phyloP scores from a whole-genome alignment of 2,329 filamentous ascomycete species.

The Rugonectria rugulosa region DNA sequence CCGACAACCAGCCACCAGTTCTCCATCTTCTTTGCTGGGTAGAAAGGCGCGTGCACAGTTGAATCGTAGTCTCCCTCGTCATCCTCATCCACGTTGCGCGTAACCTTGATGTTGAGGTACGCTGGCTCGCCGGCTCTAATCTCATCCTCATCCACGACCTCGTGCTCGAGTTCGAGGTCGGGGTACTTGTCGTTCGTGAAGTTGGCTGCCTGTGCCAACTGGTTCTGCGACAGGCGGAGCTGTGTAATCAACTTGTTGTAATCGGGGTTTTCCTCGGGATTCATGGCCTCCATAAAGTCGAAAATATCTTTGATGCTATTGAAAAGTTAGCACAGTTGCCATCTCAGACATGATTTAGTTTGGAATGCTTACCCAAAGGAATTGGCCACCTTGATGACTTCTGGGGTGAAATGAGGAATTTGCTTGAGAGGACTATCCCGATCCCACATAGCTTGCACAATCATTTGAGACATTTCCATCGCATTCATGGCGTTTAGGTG shows the following conservation, averaged over 20 bases:
- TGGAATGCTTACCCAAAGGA: constrained; percentile 70
- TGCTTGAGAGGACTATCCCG: constrained; percentile 96
- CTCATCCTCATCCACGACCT: constrained; percentile 81
- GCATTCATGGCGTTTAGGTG: constrained; percentile 97
- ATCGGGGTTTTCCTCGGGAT: constrained; percentile 87
- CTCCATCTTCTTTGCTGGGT: constrained; percentile 89
- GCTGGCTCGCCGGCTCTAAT: constrained; percentile 83
- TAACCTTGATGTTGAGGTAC: constrained; percentile 83
- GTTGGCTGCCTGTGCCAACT: constrained; percentile 86
- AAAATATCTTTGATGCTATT: constrained; percentile 88
- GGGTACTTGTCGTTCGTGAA: constrained; percentile 98
- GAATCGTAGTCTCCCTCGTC: constrained; percentile 72
- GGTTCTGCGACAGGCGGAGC: constrained; percentile 79
- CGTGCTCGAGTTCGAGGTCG: constrained; percentile 89
- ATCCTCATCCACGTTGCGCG: constrained; percentile 80
- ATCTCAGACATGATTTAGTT: constrained; percentile 1
- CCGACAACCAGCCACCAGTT: constrained; percentile 99
- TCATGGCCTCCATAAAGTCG: constrained; percentile 99
- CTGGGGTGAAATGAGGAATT: constrained; percentile 90
- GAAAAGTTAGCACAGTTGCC: constrained; percentile 41
- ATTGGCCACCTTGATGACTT: constrained; percentile 83
- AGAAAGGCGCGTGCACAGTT: constrained; percentile 94
- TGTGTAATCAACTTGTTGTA: constrained; percentile 80
- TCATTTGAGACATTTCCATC: constrained; percentile 99
- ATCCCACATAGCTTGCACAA: constrained; percentile 99